Conservation (phyloP, 352 stramenopile species). For the Halophytophthora polymorphica region DNA sequence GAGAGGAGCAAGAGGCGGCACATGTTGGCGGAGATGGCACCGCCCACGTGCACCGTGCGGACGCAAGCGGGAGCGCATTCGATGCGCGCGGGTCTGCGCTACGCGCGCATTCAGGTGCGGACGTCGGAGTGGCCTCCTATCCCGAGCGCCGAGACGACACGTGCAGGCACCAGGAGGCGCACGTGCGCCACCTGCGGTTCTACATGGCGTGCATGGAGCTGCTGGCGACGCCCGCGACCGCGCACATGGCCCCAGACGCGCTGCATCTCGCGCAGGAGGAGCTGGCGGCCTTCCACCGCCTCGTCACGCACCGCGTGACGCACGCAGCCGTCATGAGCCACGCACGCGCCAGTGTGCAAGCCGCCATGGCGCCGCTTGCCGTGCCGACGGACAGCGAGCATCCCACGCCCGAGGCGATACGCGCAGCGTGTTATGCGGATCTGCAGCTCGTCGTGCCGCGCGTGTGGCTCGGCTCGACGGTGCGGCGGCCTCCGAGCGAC, state of each 20-base stretch:
- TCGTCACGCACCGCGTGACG: constrained; percentile 7
- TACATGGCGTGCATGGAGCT: constrained; percentile 11
- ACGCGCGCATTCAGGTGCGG: no score
- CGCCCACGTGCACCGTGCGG: no score
- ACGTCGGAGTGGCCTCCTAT: no score
- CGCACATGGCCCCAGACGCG: neutral
- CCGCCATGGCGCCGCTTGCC: no score
- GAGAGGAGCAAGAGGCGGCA: neutral
- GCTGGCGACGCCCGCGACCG: constrained; percentile 10
- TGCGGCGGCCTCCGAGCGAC: constrained; percentile 6
- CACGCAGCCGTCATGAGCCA: constrained; percentile 8
- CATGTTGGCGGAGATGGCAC: no score
- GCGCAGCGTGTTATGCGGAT: constrained; percentile 18
- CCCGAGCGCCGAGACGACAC: no score
- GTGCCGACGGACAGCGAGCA: no score
- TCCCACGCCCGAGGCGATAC: constrained; percentile 4
- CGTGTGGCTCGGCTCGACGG: constrained; percentile 32
- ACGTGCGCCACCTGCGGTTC: constrained; percentile 14
- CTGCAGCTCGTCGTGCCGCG: constrained; percentile 32
- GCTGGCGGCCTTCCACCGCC: constrained; percentile 4
- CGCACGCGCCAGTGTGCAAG: constrained; percentile 5
- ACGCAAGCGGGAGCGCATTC: no score
- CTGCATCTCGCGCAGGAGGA: constrained; percentile 9
- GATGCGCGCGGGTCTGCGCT: no score
- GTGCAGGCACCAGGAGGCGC: neutral